These are phyloP conservation scores for Actinidia polygama DNA, from an alignment of 179 eudicot species.

Conservation along the genomic window DNA sequence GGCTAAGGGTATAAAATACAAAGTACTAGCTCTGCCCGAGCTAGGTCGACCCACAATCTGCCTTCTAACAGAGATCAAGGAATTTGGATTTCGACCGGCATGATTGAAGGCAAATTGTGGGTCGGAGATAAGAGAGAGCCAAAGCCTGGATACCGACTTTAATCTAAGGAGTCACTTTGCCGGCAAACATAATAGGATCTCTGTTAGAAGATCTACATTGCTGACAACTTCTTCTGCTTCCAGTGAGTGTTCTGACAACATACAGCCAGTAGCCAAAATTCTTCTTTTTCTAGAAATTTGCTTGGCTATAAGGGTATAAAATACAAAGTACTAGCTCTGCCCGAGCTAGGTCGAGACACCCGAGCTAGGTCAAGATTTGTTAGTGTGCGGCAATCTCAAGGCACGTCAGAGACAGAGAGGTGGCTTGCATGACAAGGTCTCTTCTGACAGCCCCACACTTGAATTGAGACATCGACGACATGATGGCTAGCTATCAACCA, in stretches of 20 bases:
- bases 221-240: not conserved
- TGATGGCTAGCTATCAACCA: too few species aligned
- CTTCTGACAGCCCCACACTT: too few species aligned
- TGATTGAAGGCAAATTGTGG: not conserved
- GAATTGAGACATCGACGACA: too few species aligned
- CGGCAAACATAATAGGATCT: conserved; percentile 2
- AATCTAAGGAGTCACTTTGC: conserved; percentile 5
- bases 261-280: not conserved
- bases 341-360: too few species aligned
- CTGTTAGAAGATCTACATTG: conserved; percentile 4
- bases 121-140: conserved; percentile 11
- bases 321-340: too few species aligned
- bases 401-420: too few species aligned
- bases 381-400: too few species aligned
- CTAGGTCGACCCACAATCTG: too few species aligned
- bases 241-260: not conserved
- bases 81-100: not conserved
- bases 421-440: too few species aligned
- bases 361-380: too few species aligned
- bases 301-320: not conserved
- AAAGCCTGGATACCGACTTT: conserved; percentile 4
- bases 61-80: conserved; percentile 7
- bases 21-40: too few species aligned
- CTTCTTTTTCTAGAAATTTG: not conserved
- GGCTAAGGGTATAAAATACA: too few species aligned